phyloP scores from a whole-genome alignment of 371 early-diverging fungal genomes.

The Mortierella polycephala region DNA sequence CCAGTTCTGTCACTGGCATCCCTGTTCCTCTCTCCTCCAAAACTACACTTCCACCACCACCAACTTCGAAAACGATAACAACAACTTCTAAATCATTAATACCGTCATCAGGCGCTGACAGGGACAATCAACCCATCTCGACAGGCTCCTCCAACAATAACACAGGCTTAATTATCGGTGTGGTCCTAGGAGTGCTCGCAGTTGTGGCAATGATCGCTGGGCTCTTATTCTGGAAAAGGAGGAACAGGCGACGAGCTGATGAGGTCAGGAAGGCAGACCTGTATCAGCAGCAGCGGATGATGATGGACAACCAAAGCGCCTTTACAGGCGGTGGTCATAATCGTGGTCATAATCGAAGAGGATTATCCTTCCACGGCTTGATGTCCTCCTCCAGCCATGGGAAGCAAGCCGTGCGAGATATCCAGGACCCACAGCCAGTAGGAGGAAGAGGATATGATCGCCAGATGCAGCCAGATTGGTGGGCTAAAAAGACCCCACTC shows the following conservation, averaged over 20 bases:
- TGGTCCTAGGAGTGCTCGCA: conserved; percentile 9
- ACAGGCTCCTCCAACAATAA: neutral
- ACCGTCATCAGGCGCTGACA: too few relatives aligned
- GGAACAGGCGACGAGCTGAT: conserved; percentile 2
- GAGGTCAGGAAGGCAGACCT: conserved; percentile 9
- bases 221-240: neutral
- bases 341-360: neutral
- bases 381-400: neutral
- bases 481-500: conserved; percentile 6
- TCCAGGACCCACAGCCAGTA: too few relatives aligned
- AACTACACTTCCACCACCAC: too few relatives aligned
- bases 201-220: conserved; percentile 9
- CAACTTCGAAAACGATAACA: too few relatives aligned
- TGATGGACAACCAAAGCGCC: conserved; percentile 1
- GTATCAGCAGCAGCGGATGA: conserved; percentile 31
- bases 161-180: conserved; percentile 18
- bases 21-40: too few relatives aligned
- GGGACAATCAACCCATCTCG: too few relatives aligned
- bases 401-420: neutral
- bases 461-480: conserved; percentile 17
- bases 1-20: too few relatives aligned
- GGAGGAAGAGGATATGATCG: neutral
- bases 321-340: neutral
- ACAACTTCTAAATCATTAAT: too few relatives aligned
- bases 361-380: neutral